phyloP scores from a whole-genome alignment of 139 green algal genomes.

The Chlamydomonas asymmetrica region DNA sequence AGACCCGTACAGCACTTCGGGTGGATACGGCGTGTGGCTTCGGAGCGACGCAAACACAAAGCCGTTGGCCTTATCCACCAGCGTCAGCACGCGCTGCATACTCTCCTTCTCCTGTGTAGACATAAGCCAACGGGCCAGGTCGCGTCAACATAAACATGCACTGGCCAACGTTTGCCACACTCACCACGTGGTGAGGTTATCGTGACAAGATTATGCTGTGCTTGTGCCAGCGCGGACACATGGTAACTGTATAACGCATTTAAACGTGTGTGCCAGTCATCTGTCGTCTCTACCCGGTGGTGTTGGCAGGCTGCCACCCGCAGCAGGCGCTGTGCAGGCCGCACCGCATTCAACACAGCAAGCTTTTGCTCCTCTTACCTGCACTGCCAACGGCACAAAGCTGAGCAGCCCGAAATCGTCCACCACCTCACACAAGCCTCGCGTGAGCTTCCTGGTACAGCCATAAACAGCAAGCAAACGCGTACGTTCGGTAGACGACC shows the following conservation, averaged over 20 bases:
- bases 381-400: constrained; percentile 85
- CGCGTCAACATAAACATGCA: no score
- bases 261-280: no score
- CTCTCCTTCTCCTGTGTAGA: constrained; percentile 59
- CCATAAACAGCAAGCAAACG: background rate
- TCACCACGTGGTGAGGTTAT: no score
- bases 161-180: no score
- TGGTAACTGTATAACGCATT: no score
- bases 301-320: no score
- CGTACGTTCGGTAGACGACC: background rate
- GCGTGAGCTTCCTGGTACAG: constrained; percentile 69
- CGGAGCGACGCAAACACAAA: constrained; percentile 62
- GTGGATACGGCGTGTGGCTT: constrained; percentile 36
- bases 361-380: constrained; percentile 61
- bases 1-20: constrained; percentile 33
- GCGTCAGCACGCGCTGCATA: constrained; percentile 53
- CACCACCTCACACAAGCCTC: constrained; percentile 77
- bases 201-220: no score
- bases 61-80: constrained; percentile 82
- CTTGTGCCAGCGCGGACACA: no score
- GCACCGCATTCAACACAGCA: no score
- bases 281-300: no score
- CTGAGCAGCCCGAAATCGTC: constrained; percentile 88
- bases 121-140: no score
- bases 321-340: no score